These are phyloP conservation scores for Phialophora verrucosa DNA, from an alignment of 2,329 filamentous ascomycete genomes.

Conservation along the genomic window DNA sequence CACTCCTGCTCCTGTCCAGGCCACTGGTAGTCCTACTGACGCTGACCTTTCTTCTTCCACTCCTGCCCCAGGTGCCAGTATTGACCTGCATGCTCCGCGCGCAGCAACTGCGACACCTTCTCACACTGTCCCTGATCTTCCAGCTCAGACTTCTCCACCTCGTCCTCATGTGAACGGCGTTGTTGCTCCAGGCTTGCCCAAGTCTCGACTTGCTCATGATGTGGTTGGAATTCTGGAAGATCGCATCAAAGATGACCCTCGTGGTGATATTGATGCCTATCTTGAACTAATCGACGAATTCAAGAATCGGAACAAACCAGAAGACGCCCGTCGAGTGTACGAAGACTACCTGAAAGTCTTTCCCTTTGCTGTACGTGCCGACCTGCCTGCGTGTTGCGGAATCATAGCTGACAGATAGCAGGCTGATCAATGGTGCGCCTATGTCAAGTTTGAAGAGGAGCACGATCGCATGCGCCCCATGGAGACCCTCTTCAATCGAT, in stretches of 20 bases:
- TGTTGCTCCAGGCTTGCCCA: constrained; percentile 45
- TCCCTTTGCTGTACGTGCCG: constrained; percentile 79
- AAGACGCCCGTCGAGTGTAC: constrained; percentile 79
- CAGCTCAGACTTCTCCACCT: constrained; percentile 36
- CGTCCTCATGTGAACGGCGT: constrained; percentile 38
- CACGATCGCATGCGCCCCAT: constrained; percentile 80
- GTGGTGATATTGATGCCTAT: constrained; percentile 93
- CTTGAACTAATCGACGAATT: constrained; percentile 83
- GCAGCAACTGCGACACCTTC: constrained; percentile 51
- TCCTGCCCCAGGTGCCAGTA: constrained; percentile 54
- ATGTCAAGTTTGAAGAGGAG: constrained; percentile 86
- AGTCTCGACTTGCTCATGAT: constrained; percentile 71
- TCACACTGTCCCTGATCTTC: constrained; percentile 42
- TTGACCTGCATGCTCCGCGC: constrained; percentile 51
- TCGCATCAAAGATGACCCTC: constrained; percentile 87
- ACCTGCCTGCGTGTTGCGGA: constrained; percentile 20
- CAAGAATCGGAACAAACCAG: constrained; percentile 78
- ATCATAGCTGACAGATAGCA: constrained; percentile 53
- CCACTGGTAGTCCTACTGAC: constrained; percentile 56
- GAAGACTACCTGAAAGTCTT: constrained; percentile 87
- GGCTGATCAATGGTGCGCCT: constrained; percentile 91
- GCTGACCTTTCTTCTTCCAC: constrained; percentile 46
- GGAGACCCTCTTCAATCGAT: constrained; percentile 81
- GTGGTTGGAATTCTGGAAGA: constrained; percentile 82
- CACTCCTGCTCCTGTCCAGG: constrained; percentile 50